These are phyloP conservation scores for Umbelopsis sp. DNA, from an alignment of 192 early-diverging fungal species.

Conservation along the genomic window DNA sequence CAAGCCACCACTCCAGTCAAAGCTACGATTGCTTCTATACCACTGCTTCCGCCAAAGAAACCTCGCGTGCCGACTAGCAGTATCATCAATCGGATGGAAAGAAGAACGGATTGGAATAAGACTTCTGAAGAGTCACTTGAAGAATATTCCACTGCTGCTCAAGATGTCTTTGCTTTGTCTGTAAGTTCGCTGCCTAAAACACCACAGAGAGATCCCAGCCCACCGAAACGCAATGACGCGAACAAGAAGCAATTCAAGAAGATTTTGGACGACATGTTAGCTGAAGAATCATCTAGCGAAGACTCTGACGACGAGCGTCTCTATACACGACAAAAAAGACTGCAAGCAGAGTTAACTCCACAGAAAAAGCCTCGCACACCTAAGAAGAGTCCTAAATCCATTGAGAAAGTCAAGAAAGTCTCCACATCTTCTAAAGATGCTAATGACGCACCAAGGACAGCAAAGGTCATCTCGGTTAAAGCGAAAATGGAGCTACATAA, in stretches of 20 bases:
- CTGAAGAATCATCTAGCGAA: conserved; percentile 9
- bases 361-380: not conserved
- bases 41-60: not conserved
- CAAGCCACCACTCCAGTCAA: not conserved
- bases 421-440: not conserved
- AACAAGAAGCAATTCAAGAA: not conserved
- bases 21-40: not conserved
- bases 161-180: not conserved
- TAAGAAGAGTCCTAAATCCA: not conserved
- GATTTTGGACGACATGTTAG: conserved; percentile 2
- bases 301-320: not conserved
- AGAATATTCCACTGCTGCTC: not conserved
- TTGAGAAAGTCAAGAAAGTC: not conserved
- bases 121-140: not conserved
- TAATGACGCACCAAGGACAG: not conserved
- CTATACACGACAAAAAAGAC: not conserved
- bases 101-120: not conserved
- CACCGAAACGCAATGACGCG: not conserved
- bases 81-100: conserved; percentile 6
- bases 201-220: not conserved
- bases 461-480: not conserved
- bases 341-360: not conserved
- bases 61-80: conserved; percentile 4
- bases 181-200: not conserved
- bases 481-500: conserved; percentile 3